phyloP scores from a whole-genome alignment of 345 rosid genomes.

The Populus ilicifolia region DNA sequence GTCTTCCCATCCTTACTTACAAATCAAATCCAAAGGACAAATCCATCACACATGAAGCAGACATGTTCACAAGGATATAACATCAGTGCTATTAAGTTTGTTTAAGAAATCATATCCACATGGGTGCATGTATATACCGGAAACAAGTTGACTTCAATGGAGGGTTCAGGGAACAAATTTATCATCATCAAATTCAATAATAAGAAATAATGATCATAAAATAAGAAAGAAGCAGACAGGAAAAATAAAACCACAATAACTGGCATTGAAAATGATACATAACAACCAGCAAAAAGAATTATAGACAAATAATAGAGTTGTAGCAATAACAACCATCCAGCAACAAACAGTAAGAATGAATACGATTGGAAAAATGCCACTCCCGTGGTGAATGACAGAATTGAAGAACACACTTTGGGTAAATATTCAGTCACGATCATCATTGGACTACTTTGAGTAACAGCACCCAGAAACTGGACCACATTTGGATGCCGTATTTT shows the following conservation, averaged over 20 bases:
- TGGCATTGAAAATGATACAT: neutral
- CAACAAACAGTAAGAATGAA: neutral
- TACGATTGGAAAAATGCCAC: neutral
- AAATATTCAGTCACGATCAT: conserved; percentile 95
- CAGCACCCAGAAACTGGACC: conserved; percentile 95
- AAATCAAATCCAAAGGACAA: neutral
- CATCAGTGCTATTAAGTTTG: neutral
- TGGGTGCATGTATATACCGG: neutral
- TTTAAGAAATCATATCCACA: neutral
- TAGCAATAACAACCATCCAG: neutral
- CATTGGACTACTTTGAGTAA: conserved; percentile 95
- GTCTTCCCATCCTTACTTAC: neutral
- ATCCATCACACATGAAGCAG: neutral
- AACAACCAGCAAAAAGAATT: neutral
- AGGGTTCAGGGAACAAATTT: neutral
- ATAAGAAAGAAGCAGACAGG: neutral
- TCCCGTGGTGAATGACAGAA: neutral
- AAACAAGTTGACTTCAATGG: neutral
- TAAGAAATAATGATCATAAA: neutral
- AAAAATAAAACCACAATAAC: neutral
- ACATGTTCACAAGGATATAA: neutral
- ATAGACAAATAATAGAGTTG: neutral
- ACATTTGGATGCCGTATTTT: conserved; percentile 93
- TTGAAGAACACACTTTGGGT: conserved; percentile 53
- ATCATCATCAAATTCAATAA: neutral